These are phyloP conservation scores for Carex cristatella DNA, from an alignment of 176 grass and related monocot genomes.

Conservation along the genomic window DNA sequence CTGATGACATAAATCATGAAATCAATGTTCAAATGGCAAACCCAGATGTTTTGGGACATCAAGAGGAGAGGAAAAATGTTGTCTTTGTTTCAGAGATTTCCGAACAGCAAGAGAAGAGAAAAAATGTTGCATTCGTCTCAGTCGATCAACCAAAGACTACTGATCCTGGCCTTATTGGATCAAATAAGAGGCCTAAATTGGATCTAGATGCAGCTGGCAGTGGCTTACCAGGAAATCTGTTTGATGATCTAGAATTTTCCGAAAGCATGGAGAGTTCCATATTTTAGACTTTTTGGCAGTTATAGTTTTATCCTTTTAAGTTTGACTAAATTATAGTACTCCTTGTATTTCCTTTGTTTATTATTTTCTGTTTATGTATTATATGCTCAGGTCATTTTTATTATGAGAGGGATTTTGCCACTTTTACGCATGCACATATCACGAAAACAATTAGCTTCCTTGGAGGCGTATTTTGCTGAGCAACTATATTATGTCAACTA, in stretches of 20 bases:
- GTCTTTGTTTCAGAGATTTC: slow-evolving; percentile 9
- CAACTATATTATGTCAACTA: neutral
- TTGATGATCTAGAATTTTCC: slow-evolving; percentile 5
- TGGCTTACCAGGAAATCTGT: neutral
- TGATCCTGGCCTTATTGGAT: neutral
- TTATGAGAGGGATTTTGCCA: neutral
- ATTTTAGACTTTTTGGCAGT: neutral
- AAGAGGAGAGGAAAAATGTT: slow-evolving; percentile 11
- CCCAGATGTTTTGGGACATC: neutral
- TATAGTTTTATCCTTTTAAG: neutral
- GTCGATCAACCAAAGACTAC: neutral
- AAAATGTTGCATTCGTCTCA: slow-evolving; percentile 16
- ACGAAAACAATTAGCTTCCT: neutral
- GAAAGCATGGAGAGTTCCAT: neutral
- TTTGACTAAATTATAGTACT: neutral
- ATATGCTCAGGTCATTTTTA: neutral
- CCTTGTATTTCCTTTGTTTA: neutral
- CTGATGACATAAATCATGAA: neutral
- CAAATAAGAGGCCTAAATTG: slow-evolving; percentile 17
- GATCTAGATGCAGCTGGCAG: slow-evolving; percentile 1
- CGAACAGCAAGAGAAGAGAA: slow-evolving; percentile 7
- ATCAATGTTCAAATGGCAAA: neutral
- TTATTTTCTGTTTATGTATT: neutral
- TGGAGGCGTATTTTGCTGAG: neutral
- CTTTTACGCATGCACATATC: neutral